Base-by-base conservation (phyloP, 495 filamentous ascomycete species). In the Bathelium albidoporum region DNA sequence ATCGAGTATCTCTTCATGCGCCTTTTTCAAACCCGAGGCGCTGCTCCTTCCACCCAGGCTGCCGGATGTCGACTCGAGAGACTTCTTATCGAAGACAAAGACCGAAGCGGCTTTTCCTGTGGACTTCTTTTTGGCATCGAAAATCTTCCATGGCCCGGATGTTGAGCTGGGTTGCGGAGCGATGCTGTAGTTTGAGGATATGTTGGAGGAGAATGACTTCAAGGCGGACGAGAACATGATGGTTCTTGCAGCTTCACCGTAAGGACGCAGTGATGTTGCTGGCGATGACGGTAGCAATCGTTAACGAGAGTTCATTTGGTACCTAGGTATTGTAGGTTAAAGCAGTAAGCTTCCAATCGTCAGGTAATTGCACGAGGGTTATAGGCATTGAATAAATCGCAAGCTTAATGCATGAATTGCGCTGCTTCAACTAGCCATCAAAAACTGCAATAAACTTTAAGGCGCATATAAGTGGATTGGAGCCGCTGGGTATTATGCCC, bases 101-200 rank as follows among this genome's bases (percentile, higher is more conserved):
- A 97, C 85, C 11, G 94, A 97, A 24, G 87, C 91, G 16, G 87
- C 74, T 66, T 93, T 95, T 36, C 85, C 87, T 0, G 91, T 94
- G 14, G 87, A 88, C 73, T 96, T 97, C 75, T 95, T 96, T 80
- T 95, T 97, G 52, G 89, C 95, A 77, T 95, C 89, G 78, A 90
- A 91, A 73, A 98, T 92, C 78, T 91, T 96, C 94, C 94, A 98
- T 28, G 92, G 89, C 24, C 94, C 94, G 26, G 91, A 88, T 34
- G 83, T 82, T 22, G 89, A 83, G 12, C 81, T 82, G 24, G 88
- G 82, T 60, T 82, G 80, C 22, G 85, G 78, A 9, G 89, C 83
- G 59, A 96, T 79, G 62, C 85, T 82, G 75, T 98, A 98, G 75
- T 96, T 93, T 65, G 89, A 83, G 64, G 85, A 83, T 75, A 98